Base-by-base conservation (phyloP, 2,329 filamentous ascomycete species). In the Coleophoma crateriformis region DNA sequence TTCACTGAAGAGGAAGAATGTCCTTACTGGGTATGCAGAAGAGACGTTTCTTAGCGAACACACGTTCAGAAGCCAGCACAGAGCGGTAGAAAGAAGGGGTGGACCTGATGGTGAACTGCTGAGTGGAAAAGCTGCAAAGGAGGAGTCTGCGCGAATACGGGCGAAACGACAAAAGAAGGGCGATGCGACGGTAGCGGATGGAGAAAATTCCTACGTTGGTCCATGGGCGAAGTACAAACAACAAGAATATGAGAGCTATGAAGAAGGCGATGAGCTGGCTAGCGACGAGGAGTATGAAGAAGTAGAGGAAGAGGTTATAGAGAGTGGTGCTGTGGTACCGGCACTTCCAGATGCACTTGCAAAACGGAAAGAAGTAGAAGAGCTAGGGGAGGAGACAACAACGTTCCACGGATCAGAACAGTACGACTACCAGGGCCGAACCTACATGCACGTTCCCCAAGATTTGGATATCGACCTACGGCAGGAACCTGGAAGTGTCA, bases 381-480 rank as follows among this genome's bases (percentile, higher is more conserved):
- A 76, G 56, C 57, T 76, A 61, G 83, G 83, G 51, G 80, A 80
- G 22, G 94, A 99, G 72, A 94, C 86, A 47, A 90, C 86, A 40
- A 85, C 84, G 41, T 99, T 97, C 70, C 87, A 96, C 63, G 94
- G 91, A 54, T 78, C 79, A 38, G 77, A 88, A 64, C 76, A 94
- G 69, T 86, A 84, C 73, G 94, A 99, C 67, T 99, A 99, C 72
- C 88, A 95, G 67, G 94, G 94, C 44, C 79, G 94, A 57, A 95
- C 92, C 33, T 99, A 96, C 67, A 96, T 99, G 92, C 94, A 99
- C 69, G 78, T 97, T 42, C 94, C 94, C 3, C 90, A 90, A 67
- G 91, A 96, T 66, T 72, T 96, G 69, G 88, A 90, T 63, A 75
- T 96, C 65, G 88, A 95, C 65, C 75, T 99, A 60, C 80, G 78